Evolutionary conservation across 768 basidiomycete genomes (phyloP), one percentile per base, ranked within the genome.

Genomic region (Psilocybe subaeruginosa): DNA sequence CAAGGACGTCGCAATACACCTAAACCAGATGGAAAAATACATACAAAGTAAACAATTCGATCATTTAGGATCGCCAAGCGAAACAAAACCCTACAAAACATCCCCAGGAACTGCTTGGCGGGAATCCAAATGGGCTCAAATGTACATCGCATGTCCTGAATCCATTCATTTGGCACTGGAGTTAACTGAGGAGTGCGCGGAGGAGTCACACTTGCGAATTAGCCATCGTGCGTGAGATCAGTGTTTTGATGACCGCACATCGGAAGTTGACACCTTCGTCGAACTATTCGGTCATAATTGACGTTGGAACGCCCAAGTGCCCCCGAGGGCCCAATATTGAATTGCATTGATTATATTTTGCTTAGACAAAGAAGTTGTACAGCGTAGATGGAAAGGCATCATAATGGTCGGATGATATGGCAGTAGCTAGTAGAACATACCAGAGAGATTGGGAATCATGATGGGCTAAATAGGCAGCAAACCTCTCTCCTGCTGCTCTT

Each of bases 21-120:
- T 52, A 53, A 54, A 59, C 30, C 41, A 53, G 52, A 46, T 45
- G 31, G 57, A 35, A 50, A 60, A 60, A 60, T 53, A 60, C 37
- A 54, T 47, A 37, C 47, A 29, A 55, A 48, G 39, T 49, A 19
- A 33, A 51, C 19, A 59, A 52, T 50, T 23, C 30, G 50, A 49
- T 27, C n/a, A n/a, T n/a, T 33, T 23, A 53, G 30, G 50, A 51
- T 33, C 33, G 51, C 51, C 51, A 53, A 53, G 51, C 31, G 14
- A 37, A 35, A 53, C 17, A 17, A 17, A 9, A 14, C 30, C 11
- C 27, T 29, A 51, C 30, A 8, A 53, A 33, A 35, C 17, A 6
- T 33, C 27, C 12, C 16, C 16, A 17, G 19, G 47, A 48, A 17
- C 12, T 7, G 33, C 33, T 53, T 53, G 51, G 51, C 51, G 16